Conservation (phyloP, 2,329 filamentous ascomycete genomes). For the Aaosphaeria pasadenensis region DNA sequence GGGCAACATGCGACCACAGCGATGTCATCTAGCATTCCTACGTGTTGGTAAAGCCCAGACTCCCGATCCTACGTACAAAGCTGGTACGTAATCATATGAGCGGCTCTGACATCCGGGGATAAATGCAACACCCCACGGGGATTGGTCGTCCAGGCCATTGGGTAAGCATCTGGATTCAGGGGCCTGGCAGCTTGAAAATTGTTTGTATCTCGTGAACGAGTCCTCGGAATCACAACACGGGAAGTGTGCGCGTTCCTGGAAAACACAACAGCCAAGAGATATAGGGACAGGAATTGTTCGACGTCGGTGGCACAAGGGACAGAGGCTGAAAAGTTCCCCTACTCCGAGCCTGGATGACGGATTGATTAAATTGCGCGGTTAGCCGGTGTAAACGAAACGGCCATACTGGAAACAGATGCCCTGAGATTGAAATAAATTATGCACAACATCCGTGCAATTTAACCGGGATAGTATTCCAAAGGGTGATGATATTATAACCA, state of each 20-base stretch:
- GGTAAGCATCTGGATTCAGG: background rate
- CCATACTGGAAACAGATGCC: background rate
- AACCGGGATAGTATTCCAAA: constrained; percentile 8
- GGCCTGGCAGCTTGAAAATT: background rate
- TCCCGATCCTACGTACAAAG: background rate
- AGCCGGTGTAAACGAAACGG: constrained; percentile 1
- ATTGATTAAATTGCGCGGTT: constrained; percentile 7
- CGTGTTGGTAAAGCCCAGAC: background rate
- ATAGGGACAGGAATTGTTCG: background rate
- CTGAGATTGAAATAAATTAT: constrained; percentile 6
- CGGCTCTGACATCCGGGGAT: constrained; percentile 3
- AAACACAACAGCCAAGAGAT: constrained; percentile 4
- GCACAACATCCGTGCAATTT: constrained; percentile 6
- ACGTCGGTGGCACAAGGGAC: background rate
- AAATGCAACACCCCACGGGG: background rate
- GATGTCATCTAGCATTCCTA: background rate
- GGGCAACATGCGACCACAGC: background rate
- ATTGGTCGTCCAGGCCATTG: constrained; percentile 1
- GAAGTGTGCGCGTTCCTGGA: background rate
- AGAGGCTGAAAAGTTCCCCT: constrained; percentile 6
- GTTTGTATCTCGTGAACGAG: too few species aligned
- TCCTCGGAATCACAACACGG: too few species aligned
- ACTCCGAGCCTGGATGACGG: constrained; percentile 7
- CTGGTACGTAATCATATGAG: background rate
- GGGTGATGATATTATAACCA: constrained; percentile 3